Evolutionary conservation across 2,329 filamentous ascomycete genomes (phyloP), one percentile per base, ranked within the genome.

Genomic region (Colletotrichum limetticola): DNA sequence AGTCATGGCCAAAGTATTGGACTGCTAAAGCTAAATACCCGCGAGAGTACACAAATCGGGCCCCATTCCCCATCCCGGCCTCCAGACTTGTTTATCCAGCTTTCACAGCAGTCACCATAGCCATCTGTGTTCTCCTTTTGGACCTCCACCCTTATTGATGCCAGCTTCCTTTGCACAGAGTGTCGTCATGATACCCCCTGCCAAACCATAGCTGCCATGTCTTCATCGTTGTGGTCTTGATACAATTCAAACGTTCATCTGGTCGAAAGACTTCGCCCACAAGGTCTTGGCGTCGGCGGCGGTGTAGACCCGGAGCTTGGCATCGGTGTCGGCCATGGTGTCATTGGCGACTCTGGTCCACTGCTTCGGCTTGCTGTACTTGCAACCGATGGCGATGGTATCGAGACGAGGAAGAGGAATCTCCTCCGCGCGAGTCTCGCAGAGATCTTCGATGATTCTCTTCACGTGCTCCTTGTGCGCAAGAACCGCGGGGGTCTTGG

Each of bases 301-400:
- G 22, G 16, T 66, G 16, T 7, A 55, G 16, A 68, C 24, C 28
- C 49, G 67, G 49, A 68, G 6, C 2, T 60, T 55, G 1, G 66
- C 68, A 22, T 60, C 58, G 0, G 64, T 71, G 4, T 37, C 49
- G 2, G 57, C 52, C 1, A 71, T 26, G 0, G 53, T n/a, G 46
- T 62, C 68, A 14, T 59, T 53, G 32, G 68, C 64, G 24, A 19
- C 26, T 14, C 12, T 60, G 16, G 35, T 68, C 68, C 57, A 71
- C 12, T 57, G 57, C 7, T 24, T 28, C 3, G 56, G 68, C 2
- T 68, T 62, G 14, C 49, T 53, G 37, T 57, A 68, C 37, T 68
- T 72, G 42, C 57, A 46, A 6, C 69, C 58, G 6, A 72, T 19
- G 6, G 30, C 32, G 6, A 72, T 68, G 22, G 49, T 37, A 9